Conservation (phyloP, 805 yeast genomes). For the Yarrowia sp. region DNA sequence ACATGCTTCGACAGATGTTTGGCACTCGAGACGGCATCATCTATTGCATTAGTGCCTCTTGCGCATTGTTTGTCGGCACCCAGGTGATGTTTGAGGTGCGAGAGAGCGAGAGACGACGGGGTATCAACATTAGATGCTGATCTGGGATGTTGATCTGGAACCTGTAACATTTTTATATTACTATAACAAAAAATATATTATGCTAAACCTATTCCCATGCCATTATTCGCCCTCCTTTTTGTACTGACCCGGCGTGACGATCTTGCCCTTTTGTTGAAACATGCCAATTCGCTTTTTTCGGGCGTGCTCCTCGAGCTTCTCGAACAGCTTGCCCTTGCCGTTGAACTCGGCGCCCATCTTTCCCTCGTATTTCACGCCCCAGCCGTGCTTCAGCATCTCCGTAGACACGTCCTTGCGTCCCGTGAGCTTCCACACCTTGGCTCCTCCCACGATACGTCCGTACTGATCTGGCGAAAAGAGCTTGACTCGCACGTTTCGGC, state of each 20-base stretch:
- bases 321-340: slow-evolving; percentile 61
- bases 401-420: slow-evolving; percentile 79
- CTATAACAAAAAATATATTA: not conserved
- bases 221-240: slow-evolving; percentile 36
- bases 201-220: not conserved
- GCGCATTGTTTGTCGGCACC: slow-evolving; percentile 72
- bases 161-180: slow-evolving; percentile 23
- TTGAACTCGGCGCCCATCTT: slow-evolving; percentile 82
- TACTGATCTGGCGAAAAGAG: slow-evolving; percentile 87
- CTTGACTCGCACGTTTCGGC: slow-evolving; percentile 66
- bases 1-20: slow-evolving; percentile 67
- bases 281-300: slow-evolving; percentile 58
- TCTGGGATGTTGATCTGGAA: no score
- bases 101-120: slow-evolving; percentile 78
- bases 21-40: slow-evolving; percentile 64
- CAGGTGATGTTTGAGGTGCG: slow-evolving; percentile 95
- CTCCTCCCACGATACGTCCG: slow-evolving; percentile 80
- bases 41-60: slow-evolving; percentile 59
- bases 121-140: slow-evolving; percentile 76
- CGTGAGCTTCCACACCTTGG: slow-evolving; percentile 56
- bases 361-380: slow-evolving; percentile 86
- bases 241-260: slow-evolving; percentile 36
- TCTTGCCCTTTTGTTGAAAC: slow-evolving; percentile 50
- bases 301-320: slow-evolving; percentile 60
- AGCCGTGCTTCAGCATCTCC: slow-evolving; percentile 80